phyloP scores from a whole-genome alignment of 441 rosid species.

The Populus hybrid region DNA sequence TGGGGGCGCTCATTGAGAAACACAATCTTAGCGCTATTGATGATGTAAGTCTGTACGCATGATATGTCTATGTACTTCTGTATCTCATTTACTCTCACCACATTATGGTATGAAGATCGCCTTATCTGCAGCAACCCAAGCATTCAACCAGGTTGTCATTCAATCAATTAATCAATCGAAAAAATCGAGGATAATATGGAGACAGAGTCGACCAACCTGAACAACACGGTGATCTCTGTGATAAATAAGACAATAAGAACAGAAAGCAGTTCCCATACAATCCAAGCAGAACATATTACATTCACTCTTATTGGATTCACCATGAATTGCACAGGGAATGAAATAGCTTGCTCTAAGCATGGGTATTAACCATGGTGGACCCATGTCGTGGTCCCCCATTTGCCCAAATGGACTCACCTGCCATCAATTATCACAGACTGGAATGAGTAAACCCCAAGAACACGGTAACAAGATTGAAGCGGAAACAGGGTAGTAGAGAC shows the following conservation, averaged over 20 bases:
- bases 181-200: not conserved
- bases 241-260: slow-evolving; percentile 54
- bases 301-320: slow-evolving; percentile 60
- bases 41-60: slow-evolving; percentile 52
- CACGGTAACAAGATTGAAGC: not conserved
- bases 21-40: too few relatives aligned
- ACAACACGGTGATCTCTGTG: slow-evolving; percentile 67
- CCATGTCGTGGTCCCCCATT: slow-evolving; percentile 34
- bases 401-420: slow-evolving; percentile 43
- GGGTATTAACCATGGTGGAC: slow-evolving; percentile 74
- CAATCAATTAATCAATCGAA: not conserved
- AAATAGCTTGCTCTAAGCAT: slow-evolving; percentile 63
- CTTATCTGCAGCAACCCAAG: slow-evolving; percentile 52
- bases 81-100: slow-evolving; percentile 76
- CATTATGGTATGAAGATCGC: slow-evolving; percentile 87
- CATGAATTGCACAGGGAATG: slow-evolving; percentile 57
- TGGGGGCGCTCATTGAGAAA: too few relatives aligned
- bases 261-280: slow-evolving; percentile 53
- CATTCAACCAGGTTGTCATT: not conserved
- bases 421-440: not conserved
- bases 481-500: not conserved
- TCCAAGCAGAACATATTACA: slow-evolving; percentile 85
- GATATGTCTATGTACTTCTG: slow-evolving; percentile 75
- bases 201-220: slow-evolving; percentile 38
- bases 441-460: not conserved